Conservation (phyloP, 768 basidiomycete genomes). For the Phaeotremella skinneri region DNA sequence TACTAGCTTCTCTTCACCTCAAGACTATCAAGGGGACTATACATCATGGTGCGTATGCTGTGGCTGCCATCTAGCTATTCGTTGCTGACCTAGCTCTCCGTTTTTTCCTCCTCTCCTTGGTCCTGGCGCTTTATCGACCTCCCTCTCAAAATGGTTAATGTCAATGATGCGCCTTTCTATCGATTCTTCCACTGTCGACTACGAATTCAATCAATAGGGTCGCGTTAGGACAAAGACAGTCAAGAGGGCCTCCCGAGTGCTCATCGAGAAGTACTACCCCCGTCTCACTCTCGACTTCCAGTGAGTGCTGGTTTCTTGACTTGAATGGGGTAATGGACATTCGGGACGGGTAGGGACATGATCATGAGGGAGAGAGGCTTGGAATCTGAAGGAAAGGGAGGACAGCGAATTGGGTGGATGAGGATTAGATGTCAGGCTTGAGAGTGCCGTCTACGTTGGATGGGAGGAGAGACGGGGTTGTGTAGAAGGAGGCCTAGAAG, state of each 20-base stretch:
- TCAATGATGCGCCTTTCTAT: too few species aligned
- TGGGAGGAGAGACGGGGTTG: too few species aligned
- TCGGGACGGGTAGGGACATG: background rate
- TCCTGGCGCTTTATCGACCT: too few species aligned
- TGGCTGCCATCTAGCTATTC: too few species aligned
- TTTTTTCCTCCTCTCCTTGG: too few species aligned
- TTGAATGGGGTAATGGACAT: background rate
- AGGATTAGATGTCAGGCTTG: background rate
- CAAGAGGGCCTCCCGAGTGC: conserved; percentile 96
- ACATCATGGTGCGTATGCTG: background rate
- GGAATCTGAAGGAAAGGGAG: background rate
- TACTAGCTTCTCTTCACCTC: background rate
- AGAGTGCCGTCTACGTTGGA: background rate
- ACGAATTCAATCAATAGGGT: conserved; percentile 69
- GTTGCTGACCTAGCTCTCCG: too few species aligned
- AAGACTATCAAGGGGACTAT: background rate
- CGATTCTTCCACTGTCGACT: too few species aligned
- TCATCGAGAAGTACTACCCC: conserved; percentile 99
- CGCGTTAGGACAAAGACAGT: conserved; percentile 99
- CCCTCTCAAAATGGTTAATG: too few species aligned
- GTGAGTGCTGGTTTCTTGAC: conserved; percentile 35
- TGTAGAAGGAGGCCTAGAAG: background rate
- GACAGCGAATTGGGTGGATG: background rate
- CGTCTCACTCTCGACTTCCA: conserved; percentile 99
- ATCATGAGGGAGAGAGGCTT: background rate